Percentiles rank a stretch among this genome's conserved stretches.
Evolutionary conservation across 176 grass and related monocot genomes (phyloP).

Genomic region (Rhynchospora pubera): DNA sequence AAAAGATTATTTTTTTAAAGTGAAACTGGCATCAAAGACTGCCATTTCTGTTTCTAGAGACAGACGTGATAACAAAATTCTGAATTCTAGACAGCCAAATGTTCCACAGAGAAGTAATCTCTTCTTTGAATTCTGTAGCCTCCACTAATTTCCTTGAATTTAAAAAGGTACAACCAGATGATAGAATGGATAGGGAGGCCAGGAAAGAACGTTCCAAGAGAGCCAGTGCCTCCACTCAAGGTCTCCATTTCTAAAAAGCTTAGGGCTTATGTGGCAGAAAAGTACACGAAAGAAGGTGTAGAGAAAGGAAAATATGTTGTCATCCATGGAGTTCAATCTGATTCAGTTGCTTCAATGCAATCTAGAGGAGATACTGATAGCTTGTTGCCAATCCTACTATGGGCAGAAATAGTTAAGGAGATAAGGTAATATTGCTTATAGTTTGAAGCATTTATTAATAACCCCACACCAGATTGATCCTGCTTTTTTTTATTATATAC

Average conservation of each 20-base stretch:
- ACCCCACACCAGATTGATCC: neutral
- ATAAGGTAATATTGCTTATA: constrained; percentile 40
- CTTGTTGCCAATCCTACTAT: constrained; percentile 60
- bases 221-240: constrained; percentile 46
- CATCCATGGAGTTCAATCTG: constrained; percentile 78
- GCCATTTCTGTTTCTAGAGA: neutral
- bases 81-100: neutral
- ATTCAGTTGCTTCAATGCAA: constrained; percentile 74
- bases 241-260: constrained; percentile 87
- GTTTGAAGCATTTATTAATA: neutral
- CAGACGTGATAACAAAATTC: neutral
- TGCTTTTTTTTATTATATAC: neutral
- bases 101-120: neutral
- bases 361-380: constrained; percentile 69
- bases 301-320: constrained; percentile 74
- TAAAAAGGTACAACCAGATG: constrained; percentile 68
- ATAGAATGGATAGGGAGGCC: constrained; percentile 72
- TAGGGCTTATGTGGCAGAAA: constrained; percentile 58
- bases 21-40: neutral
- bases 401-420: constrained; percentile 60
- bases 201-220: constrained; percentile 41
- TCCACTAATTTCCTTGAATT: neutral
- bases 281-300: constrained; percentile 46
- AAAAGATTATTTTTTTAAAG: neutral
- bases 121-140: neutral